Evolutionary conservation across 2,329 filamentous ascomycete species (phyloP).

Genomic region (Colletotrichum nymphaeae): DNA sequence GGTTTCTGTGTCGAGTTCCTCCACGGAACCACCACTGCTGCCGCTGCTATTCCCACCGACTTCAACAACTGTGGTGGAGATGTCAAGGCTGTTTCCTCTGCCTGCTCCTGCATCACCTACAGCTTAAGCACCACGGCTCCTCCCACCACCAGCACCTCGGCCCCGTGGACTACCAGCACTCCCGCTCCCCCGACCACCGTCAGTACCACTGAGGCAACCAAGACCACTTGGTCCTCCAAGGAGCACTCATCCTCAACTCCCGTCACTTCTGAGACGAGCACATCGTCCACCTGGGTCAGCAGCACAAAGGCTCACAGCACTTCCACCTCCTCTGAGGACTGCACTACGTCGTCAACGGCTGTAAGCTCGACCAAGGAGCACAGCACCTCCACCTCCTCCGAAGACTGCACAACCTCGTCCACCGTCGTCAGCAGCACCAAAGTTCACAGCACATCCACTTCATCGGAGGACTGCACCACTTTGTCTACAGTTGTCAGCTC

Average conservation of each 20-base stretch:
- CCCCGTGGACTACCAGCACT: neutral
- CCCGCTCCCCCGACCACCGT: conserved; percentile 2
- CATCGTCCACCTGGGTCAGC: neutral
- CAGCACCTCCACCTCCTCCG: neutral
- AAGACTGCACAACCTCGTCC: neutral
- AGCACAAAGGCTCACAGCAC: conserved; percentile 10
- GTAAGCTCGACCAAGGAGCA: neutral
- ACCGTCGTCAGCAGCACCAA: conserved; percentile 7
- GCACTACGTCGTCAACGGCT: neutral
- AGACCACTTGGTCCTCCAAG: neutral
- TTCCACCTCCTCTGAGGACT: neutral
- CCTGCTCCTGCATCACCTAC: conserved; percentile 52
- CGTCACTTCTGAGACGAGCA: conserved; percentile 3
- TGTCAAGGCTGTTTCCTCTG: conserved; percentile 43
- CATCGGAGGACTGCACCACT: neutral
- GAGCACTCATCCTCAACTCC: conserved; percentile 3
- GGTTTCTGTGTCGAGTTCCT: conserved; percentile 49
- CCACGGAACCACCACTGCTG: conserved; percentile 41
- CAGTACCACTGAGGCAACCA: neutral
- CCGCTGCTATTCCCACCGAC: conserved; percentile 43
- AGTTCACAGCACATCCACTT: neutral
- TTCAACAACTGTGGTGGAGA: conserved; percentile 44
- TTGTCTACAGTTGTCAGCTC: neutral
- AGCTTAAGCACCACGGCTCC: conserved; percentile 19
- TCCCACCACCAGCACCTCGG: conserved; percentile 8